These are phyloP conservation scores for Drosera spatulata DNA, from an alignment of 179 eudicot genomes.

Conservation along the genomic window DNA sequence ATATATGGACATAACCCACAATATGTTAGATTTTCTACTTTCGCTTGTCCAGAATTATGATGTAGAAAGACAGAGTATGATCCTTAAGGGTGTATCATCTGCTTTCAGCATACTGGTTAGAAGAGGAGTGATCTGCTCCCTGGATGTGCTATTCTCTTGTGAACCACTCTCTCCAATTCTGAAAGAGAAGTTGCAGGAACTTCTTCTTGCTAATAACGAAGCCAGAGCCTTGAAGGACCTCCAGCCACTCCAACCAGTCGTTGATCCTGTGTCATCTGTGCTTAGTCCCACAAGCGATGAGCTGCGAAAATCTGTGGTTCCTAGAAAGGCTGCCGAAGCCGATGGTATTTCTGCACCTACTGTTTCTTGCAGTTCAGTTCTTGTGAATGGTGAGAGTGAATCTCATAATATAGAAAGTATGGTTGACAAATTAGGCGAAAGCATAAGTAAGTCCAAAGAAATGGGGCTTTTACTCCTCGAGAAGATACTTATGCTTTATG, in stretches of 20 bases:
- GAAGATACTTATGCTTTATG: constrained; percentile 14
- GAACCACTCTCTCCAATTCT: constrained; percentile 43
- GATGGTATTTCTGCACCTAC: constrained; percentile 4
- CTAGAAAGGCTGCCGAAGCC: constrained; percentile 7
- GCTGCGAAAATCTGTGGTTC: constrained; percentile 3
- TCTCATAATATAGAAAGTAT: constrained; percentile 7
- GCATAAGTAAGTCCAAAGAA: constrained; percentile 16
- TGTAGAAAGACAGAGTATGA: constrained; percentile 38
- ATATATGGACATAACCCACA: constrained; percentile 56
- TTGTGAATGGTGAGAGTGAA: constrained; percentile 6
- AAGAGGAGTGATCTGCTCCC: constrained; percentile 55
- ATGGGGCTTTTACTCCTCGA: constrained; percentile 18
- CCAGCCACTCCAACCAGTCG: constrained; percentile 2
- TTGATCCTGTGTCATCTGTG: constrained; percentile 3
- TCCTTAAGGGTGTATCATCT: constrained; percentile 37
- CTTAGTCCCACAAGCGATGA: constrained; percentile 5
- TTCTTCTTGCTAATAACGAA: constrained; percentile 18
- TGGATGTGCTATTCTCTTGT: constrained; percentile 46
- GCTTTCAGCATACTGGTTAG: constrained; percentile 38
- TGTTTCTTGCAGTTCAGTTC: constrained; percentile 2
- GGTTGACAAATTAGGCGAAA: constrained; percentile 15
- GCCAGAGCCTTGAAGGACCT: constrained; percentile 8
- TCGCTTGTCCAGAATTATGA: constrained; percentile 66
- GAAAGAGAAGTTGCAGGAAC: constrained; percentile 36
- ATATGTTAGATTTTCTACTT: constrained; percentile 61